Conservation (phyloP, 1,284 basidiomycete species). For the Volvariella volvacea region DNA sequence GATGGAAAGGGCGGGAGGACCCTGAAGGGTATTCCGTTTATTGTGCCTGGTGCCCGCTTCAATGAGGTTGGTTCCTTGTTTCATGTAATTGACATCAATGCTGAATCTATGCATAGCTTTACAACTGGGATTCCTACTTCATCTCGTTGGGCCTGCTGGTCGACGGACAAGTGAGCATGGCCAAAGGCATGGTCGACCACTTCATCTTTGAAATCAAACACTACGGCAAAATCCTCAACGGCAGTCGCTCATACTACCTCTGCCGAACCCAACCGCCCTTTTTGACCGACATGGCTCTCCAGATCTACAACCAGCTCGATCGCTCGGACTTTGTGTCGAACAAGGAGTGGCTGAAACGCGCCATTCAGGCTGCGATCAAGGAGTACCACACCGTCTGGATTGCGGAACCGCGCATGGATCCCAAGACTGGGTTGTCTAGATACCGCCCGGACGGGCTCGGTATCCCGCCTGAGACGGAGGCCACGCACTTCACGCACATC, state of each 20-base stretch:
- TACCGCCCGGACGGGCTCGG: constrained; percentile 93
- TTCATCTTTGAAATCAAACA: constrained; percentile 99
- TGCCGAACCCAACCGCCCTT: constrained; percentile 96
- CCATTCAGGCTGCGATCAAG: constrained; percentile 95
- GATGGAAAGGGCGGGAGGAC: constrained; percentile 73
- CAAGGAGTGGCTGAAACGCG: constrained; percentile 88
- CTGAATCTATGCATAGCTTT: constrained; percentile 41
- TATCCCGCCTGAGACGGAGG: constrained; percentile 97
- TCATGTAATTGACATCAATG: constrained; percentile 5
- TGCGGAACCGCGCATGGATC: constrained; percentile 87
- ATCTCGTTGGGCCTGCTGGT: constrained; percentile 91
- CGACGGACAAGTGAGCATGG: constrained; percentile 90
- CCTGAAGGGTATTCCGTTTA: constrained; percentile 91
- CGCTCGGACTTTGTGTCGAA: constrained; percentile 78
- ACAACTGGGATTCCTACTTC: constrained; percentile 95
- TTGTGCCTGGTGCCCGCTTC: constrained; percentile 96
- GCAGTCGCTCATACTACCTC: constrained; percentile 85
- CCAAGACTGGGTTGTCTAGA: constrained; percentile 88
- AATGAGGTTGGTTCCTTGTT: constrained; percentile 70
- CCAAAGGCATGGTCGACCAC: constrained; percentile 96
- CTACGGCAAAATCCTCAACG: constrained; percentile 86
- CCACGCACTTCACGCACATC: constrained; percentile 96
- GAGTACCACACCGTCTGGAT: constrained; percentile 99
- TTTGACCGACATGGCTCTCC: constrained; percentile 96
- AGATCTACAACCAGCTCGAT: constrained; percentile 95